Evolutionary conservation across 2,329 filamentous ascomycete species (phyloP), one percentile per base, ranked within the genome.

Genomic region (Beauveria sp.): DNA sequence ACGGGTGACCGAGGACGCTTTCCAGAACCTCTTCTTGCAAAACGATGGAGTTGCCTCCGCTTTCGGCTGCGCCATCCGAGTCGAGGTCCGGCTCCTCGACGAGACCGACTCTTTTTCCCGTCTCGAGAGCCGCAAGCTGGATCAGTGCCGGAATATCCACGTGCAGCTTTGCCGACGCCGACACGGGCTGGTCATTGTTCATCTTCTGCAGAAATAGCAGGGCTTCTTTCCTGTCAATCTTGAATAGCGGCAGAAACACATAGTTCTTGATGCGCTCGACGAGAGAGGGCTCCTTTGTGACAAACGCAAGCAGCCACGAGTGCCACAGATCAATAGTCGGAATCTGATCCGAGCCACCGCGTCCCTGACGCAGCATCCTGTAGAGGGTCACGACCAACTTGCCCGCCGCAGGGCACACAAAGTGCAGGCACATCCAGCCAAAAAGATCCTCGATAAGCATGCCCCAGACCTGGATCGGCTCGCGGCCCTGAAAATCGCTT

Each of bases 91-190:
- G 84, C 66, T 90, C 88, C 62, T 87, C 85, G 2, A 91, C 84
- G 20, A 90, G 73, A 1, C 87, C 87, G 43, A 82, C 76, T 68
- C 88, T 88, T 72, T 90, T 91, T 16, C 86, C 88, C 18, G 85
- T 81, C 64, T 90, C 86, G 48, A 91, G 76, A n/a, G 86, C 82
- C 50, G 86, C 81, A 47, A 91, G 78, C 64, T 86, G 83, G 10
- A 91, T 72, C 48, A 86, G 76, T 0, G 83, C 80, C 56, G 84
- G 79, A 16, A 78, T 73, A 58, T 84, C 78, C 28, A 83, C 71
- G 22, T 79, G 76, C 58, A 76, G 72, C 40, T 70, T 75, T 50
- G 74, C 74, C 46, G 77, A 77, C 63, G 73, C 78, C 60, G 72
- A 77, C 14, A 80, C 70, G n/a, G 78, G 72, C 58, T 76, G 77